Conservation (phyloP, 108 stramenopile genomes). For the Skeletonema marinoi region DNA sequence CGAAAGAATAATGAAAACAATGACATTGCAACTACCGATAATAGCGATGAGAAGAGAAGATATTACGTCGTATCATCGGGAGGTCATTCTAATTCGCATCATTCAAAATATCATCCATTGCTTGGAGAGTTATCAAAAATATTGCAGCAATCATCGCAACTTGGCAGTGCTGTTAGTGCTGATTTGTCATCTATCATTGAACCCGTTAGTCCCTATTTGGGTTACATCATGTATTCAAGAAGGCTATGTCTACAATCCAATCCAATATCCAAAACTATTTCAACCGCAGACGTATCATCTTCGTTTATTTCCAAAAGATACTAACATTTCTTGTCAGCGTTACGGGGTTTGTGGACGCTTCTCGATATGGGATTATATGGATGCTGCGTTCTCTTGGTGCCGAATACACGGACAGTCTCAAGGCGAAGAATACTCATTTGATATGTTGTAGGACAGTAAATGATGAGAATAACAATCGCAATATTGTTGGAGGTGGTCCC, state of each 20-base stretch:
- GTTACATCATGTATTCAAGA: conserved; percentile 52
- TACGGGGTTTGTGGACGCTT: conserved; percentile 65
- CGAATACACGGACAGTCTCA: conserved; percentile 55
- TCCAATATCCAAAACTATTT: conserved; percentile 48
- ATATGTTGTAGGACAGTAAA: conserved; percentile 37
- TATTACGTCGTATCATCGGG: conserved; percentile 34
- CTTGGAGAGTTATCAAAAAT: conserved; percentile 30
- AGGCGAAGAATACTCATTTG: conserved; percentile 66
- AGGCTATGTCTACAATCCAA: conserved; percentile 36
- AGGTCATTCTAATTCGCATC: conserved; percentile 7
- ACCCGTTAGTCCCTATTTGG: conserved; percentile 70
- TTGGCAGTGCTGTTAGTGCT: not conserved
- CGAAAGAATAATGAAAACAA: conserved; percentile 34
- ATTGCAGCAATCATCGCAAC: not conserved
- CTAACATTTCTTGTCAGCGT: conserved; percentile 50
- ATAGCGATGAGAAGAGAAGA: conserved; percentile 38
- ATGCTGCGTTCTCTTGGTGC: conserved; percentile 62
- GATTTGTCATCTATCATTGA: conserved; percentile 46
- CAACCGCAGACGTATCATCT: conserved; percentile 61
- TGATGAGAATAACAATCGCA: conserved; percentile 1
- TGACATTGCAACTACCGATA: conserved; percentile 37
- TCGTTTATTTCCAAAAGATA: conserved; percentile 13
- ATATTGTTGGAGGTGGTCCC: conserved; percentile 41
- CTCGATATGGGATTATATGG: conserved; percentile 57
- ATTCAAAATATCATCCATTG: conserved; percentile 10